A percentile compares a stretch with the other conserved stretches of the same genome.
Conservation (phyloP, 306 rosid species). For the Acacia acuminata region DNA sequence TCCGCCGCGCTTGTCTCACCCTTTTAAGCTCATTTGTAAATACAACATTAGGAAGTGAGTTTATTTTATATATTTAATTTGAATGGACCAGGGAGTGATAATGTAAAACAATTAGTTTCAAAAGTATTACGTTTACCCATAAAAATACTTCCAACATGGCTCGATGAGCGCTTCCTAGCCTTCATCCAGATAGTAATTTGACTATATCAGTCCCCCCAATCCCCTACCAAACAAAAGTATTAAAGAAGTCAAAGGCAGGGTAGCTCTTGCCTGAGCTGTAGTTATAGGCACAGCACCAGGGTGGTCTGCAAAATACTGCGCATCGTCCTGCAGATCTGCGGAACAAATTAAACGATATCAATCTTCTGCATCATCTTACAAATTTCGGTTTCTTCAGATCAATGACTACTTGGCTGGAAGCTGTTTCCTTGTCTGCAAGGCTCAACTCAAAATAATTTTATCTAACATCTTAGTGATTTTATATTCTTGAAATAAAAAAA, state of each 20-base stretch:
- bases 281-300: constrained; percentile 59
- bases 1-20: too few species aligned
- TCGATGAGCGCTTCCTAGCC: too few species aligned
- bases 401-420: not conserved
- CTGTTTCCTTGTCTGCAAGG: not conserved
- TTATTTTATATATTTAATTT: too few species aligned
- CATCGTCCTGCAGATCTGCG: constrained; percentile 74
- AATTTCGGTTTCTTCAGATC: not conserved
- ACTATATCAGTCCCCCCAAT: too few species aligned
- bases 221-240: not conserved
- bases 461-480: not conserved
- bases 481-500: not conserved
- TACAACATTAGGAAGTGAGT: too few species aligned
- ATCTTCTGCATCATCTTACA: not conserved
- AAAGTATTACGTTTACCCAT: too few species aligned
- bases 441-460: not conserved
- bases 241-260: not conserved
- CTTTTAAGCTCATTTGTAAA: too few species aligned
- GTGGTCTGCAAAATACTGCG: constrained; percentile 47
- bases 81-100: too few species aligned
- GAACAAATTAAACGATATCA: constrained; percentile 5
- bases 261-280: constrained; percentile 39
- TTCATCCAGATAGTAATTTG: too few species aligned
- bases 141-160: too few species aligned
- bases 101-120: too few species aligned